These are phyloP conservation scores for Podaxis pistillaris DNA, from an alignment of 768 basidiomycete genomes.

Conservation along the genomic window DNA sequence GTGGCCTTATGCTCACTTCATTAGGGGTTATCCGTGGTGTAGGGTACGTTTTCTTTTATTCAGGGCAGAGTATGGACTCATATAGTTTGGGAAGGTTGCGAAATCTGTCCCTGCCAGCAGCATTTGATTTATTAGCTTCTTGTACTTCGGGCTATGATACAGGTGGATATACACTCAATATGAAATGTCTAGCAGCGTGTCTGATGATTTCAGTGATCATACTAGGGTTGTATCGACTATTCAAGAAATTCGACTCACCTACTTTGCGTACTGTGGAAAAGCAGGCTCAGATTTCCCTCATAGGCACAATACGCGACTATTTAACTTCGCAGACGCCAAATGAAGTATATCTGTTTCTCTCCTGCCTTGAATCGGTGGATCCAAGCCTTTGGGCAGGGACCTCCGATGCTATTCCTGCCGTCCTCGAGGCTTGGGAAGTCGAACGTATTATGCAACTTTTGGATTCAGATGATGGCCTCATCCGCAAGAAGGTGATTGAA, in stretches of 20 bases:
- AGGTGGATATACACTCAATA: not conserved
- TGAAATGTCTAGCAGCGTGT: not conserved
- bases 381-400: constrained; percentile 70
- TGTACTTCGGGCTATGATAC: not conserved
- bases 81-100: not conserved
- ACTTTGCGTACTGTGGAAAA: constrained; percentile 26
- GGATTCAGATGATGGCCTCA: constrained; percentile 53
- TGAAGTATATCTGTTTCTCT: constrained; percentile 64
- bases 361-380: constrained; percentile 59
- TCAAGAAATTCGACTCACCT: constrained; percentile 29
- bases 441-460: constrained; percentile 68
- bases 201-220: constrained; percentile 24
- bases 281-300: constrained; percentile 30
- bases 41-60: constrained; percentile 1
- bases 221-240: constrained; percentile 35
- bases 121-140: not conserved
- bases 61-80: not conserved
- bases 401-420: constrained; percentile 41
- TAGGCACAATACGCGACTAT: constrained; percentile 53
- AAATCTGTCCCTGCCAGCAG: constrained; percentile 1
- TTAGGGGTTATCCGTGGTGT: not conserved
- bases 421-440: constrained; percentile 73
- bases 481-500: constrained; percentile 55
- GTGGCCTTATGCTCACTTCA: not conserved
- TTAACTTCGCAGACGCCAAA: constrained; percentile 57